Evolutionary conservation across 148 eudicot genomes (phyloP).

Genomic region (Cornus kousa): DNA sequence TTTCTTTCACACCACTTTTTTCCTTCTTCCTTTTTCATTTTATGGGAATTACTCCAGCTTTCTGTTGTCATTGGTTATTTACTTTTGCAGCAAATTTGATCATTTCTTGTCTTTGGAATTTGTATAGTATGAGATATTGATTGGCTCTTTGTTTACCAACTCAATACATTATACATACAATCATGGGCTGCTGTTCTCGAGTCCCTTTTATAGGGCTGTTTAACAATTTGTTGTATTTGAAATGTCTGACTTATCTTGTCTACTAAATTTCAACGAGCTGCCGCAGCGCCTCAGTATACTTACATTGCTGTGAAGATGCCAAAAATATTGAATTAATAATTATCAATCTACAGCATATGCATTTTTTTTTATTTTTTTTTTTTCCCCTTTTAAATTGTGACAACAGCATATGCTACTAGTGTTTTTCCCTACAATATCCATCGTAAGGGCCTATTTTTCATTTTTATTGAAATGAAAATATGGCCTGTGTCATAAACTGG

Average conservation of each 20-base stretch:
- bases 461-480: neutral
- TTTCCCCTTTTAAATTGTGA: neutral
- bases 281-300: conserved; percentile 14
- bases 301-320: conserved; percentile 19
- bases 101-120: neutral
- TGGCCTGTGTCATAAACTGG: conserved; percentile 40
- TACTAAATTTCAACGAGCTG: neutral
- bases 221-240: neutral
- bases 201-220: too few species aligned
- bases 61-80: neutral
- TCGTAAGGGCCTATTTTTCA: neutral
- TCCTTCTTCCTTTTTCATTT: too few species aligned
- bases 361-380: neutral
- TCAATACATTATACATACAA: neutral
- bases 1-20: too few species aligned
- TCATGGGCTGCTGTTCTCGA: neutral
- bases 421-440: neutral
- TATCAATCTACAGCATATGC: conserved; percentile 7
- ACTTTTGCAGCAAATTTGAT: too few species aligned
- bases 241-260: neutral
- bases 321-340: conserved; percentile 15
- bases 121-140: neutral
- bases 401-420: neutral
- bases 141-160: neutral
- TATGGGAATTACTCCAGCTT: neutral